Conservation (phyloP, 257 asterid species). For the Voacanga thouarsii region DNA sequence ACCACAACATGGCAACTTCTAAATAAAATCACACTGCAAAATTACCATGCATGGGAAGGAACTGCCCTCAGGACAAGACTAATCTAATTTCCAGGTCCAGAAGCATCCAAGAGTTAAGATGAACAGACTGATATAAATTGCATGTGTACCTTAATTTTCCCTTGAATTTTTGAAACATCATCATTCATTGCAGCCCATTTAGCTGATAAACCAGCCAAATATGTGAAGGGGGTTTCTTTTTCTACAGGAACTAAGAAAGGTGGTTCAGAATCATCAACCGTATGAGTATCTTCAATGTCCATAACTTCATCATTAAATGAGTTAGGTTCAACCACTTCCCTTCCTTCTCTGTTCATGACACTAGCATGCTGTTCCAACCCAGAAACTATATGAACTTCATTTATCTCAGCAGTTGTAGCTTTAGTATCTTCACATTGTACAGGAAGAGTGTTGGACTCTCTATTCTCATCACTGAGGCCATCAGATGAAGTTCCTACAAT, state of each 20-base stretch:
- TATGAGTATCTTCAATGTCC: conserved; percentile 48
- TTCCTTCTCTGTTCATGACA: conserved; percentile 13
- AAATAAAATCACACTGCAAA: background rate
- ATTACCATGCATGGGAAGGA: background rate
- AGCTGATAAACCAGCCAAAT: conserved; percentile 79
- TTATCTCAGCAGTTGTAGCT: conserved; percentile 13
- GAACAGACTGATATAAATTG: background rate
- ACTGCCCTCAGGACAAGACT: background rate
- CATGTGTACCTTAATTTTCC: conserved; percentile 68
- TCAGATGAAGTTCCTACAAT: conserved; percentile 39
- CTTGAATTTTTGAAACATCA: conserved; percentile 46
- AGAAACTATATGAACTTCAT: conserved; percentile 19
- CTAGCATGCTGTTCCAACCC: conserved; percentile 14
- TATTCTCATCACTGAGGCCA: conserved; percentile 22
- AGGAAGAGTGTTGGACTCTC: conserved; percentile 33
- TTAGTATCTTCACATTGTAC: conserved; percentile 30
- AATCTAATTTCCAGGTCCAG: background rate
- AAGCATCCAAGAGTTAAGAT: conserved; percentile 1
- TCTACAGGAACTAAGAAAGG: conserved; percentile 45
- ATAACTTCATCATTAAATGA: conserved; percentile 21
- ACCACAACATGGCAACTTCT: background rate
- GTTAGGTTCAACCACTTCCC: conserved; percentile 19
- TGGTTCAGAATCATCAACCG: conserved; percentile 47
- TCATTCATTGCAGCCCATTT: conserved; percentile 45
- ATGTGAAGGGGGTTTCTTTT: conserved; percentile 71